Conservation (phyloP, 1,284 basidiomycete genomes). For the Taiwanofungus camphoratus region DNA sequence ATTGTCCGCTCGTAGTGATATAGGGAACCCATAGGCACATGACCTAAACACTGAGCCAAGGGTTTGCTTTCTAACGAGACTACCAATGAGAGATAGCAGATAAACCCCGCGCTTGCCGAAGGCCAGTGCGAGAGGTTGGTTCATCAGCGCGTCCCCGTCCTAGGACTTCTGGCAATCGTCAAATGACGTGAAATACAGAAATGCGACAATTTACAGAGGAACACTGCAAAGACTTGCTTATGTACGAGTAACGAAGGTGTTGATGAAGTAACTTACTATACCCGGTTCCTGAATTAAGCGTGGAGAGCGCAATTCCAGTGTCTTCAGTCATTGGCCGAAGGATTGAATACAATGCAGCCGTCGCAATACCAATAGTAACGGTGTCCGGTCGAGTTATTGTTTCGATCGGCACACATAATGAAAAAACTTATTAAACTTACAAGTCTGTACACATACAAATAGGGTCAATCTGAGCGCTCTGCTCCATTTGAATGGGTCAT, state of each 20-base stretch:
- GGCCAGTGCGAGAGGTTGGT: background rate
- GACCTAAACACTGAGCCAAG: background rate
- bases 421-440: background rate
- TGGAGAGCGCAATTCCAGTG: background rate
- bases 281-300: background rate
- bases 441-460: background rate
- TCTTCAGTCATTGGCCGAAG: constrained; percentile 1
- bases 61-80: background rate
- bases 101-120: background rate
- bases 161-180: background rate
- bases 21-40: constrained; percentile 1
- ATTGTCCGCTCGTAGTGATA: background rate
- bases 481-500: constrained; percentile 1
- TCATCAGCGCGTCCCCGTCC: background rate
- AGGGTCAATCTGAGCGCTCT: background rate
- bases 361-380: background rate
- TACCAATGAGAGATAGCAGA: background rate
- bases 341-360: background rate
- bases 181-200: background rate
- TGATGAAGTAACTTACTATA: background rate
- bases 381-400: background rate
- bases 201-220: background rate
- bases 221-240: background rate
- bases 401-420: background rate
- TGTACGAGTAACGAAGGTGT: background rate